Evolutionary conservation across 176 grass and related monocot genomes (phyloP), one percentile per base, ranked within the genome.

Genomic region (Bothriochloa decipiens): DNA sequence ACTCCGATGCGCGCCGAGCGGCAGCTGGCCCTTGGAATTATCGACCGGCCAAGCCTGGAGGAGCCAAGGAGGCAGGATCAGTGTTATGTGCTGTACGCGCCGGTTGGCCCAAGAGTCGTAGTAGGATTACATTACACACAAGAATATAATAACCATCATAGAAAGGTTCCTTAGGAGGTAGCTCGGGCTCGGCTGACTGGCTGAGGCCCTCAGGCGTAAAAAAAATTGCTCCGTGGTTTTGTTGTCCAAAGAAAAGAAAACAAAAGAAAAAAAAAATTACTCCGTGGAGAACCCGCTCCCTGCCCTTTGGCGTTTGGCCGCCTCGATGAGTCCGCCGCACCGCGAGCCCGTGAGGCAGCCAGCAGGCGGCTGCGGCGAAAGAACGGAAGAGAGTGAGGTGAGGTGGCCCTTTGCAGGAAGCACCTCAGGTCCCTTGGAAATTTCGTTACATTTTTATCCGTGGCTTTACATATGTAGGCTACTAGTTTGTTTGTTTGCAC

Each of bases 241-340:
- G 53, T 60, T 52, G 49, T 52, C n/a, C n/a, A n/a, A n/a, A n/a
- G n/a, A n/a, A n/a, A n/a, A n/a, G n/a, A n/a, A n/a, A n/a, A n/a
- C n/a, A n/a, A n/a, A n/a, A n/a, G n/a, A n/a, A 18, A 25, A 18
- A 67, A 25, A 9, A 13, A 45, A 45, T 13, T 47, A 8, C 5
- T 36, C 32, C 3, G 36, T n/a, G 41, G 15, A 66, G 43, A 50
- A 29, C 7, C 64, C 65, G 65, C 32, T n/a, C 32, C 65, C 43
- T 60, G 27, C 15, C 73, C 73, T n/a, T 86, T 18, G 50, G 50
- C 50, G 50, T 62, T 27, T 90, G 74, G 79, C 45, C 43, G 73
- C 79, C 88, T 90, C 80, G 80, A 79, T 47, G 68, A 74, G 79
- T 86, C 88, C 88, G 88, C 72, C 64, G 8, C 23, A 26, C 23